Evolutionary conservation across 331 rosid species (phyloP).

Genomic region (Acacia pycnantha): DNA sequence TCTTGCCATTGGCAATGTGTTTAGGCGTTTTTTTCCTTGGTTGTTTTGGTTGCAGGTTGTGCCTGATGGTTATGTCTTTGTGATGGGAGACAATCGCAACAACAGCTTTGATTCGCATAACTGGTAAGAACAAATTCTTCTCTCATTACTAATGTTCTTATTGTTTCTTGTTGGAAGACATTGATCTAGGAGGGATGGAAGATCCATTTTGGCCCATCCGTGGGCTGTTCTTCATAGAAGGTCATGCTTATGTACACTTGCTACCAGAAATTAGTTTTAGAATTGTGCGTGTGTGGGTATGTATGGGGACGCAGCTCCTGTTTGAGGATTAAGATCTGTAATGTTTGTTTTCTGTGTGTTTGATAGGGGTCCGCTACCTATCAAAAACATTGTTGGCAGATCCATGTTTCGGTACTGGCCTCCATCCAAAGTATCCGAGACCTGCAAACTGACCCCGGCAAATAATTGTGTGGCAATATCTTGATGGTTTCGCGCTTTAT

Average conservation of each 20-base stretch:
- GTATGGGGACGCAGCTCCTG: not conserved
- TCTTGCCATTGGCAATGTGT: not conserved
- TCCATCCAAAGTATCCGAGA: conserved; percentile 64
- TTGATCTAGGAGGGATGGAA: conserved; percentile 31
- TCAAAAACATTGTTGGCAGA: conserved; percentile 82
- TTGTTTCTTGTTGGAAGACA: conserved; percentile 26
- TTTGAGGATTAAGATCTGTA: conserved; percentile 13
- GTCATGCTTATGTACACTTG: conserved; percentile 36
- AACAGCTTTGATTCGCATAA: conserved; percentile 90
- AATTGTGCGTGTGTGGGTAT: not conserved
- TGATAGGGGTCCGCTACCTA: conserved; percentile 96
- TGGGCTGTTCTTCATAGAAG: conserved; percentile 29
- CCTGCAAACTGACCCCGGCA: conserved; percentile 31
- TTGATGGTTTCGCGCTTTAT: conserved; percentile 37
- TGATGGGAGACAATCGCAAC: conserved; percentile 96
- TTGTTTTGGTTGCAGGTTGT: conserved; percentile 60
- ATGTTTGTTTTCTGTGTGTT: conserved; percentile 21
- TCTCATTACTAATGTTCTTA: conserved; percentile 16
- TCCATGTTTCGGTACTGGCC: conserved; percentile 96
- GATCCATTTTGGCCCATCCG: conserved; percentile 19
- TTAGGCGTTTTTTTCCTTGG: not conserved
- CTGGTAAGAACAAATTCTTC: conserved; percentile 60
- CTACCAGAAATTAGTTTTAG: not conserved
- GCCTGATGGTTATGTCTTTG: conserved; percentile 91
- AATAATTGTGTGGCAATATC: conserved; percentile 51